A percentile compares a stretch with the other conserved stretches of the same genome.
These are phyloP conservation scores for Xylogone sp. DNA, from an alignment of 2,329 filamentous ascomycete genomes.

Conservation along the genomic window DNA sequence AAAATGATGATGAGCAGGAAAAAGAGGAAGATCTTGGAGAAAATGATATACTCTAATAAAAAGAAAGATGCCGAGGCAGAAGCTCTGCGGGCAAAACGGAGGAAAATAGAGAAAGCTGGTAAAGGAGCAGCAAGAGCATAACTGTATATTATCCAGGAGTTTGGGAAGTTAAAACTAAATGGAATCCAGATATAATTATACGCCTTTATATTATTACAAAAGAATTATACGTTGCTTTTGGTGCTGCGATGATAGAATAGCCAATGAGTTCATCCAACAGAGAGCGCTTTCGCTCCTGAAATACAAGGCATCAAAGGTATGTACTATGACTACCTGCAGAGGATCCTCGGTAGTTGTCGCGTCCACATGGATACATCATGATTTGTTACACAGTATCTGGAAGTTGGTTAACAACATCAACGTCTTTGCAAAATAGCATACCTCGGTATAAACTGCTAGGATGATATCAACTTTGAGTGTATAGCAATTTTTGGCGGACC, in stretches of 20 bases:
- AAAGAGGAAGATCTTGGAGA: conserved; percentile 95
- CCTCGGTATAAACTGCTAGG: neutral
- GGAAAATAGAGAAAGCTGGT: conserved; percentile 70
- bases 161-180: conserved; percentile 4
- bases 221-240: no score
- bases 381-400: neutral
- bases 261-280: no score
- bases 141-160: neutral
- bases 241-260: no score
- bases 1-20: conserved; percentile 99
- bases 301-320: neutral
- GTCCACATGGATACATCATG: neutral
- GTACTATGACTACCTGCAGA: neutral
- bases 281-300: neutral
- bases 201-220: no score
- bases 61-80: conserved; percentile 89
- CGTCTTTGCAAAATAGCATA: neutral
- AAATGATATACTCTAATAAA: conserved; percentile 94
- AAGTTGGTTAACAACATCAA: neutral
- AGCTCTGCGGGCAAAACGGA: conserved; percentile 82
- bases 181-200: neutral
- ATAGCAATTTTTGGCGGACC: neutral
- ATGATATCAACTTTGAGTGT: neutral
- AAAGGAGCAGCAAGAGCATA: conserved; percentile 21
- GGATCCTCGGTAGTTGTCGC: neutral